These are phyloP conservation scores for Talaromyces adpressus DNA, from an alignment of 495 filamentous ascomycete species.

Conservation along the genomic window DNA sequence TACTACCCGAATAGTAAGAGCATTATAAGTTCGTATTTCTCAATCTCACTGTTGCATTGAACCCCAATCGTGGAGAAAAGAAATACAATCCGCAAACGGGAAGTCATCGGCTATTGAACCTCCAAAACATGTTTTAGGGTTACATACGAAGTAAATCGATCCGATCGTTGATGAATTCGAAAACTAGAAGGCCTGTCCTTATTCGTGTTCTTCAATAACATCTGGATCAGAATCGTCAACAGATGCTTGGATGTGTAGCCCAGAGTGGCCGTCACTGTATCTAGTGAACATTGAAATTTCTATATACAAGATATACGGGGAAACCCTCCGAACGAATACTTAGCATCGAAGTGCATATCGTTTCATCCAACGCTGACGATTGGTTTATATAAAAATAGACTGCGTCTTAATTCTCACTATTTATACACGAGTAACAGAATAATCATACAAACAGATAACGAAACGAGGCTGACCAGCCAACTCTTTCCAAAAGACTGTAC, in stretches of 20 bases:
- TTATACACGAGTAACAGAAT: background rate
- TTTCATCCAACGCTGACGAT: background rate
- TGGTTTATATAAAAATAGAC: background rate
- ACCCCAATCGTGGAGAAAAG: background rate
- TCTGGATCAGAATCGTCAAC: too few species aligned
- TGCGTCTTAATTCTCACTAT: background rate
- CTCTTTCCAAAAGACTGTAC: background rate
- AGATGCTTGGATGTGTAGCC: too few species aligned
- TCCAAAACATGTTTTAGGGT: background rate
- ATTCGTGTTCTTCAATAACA: too few species aligned
- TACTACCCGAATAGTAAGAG: too few species aligned
- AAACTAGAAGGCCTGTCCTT: too few species aligned
- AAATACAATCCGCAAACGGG: background rate
- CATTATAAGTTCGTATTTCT: too few species aligned
- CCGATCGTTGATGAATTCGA: background rate
- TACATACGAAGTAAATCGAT: background rate
- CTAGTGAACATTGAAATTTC: too few species aligned
- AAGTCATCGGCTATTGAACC: background rate
- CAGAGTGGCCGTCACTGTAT: too few species aligned
- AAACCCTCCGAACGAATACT: too few species aligned
- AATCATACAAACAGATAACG: background rate
- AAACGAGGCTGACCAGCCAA: constrained; percentile 5
- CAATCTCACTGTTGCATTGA: background rate
- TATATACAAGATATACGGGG: too few species aligned
- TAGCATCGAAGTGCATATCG: background rate